Evolutionary conservation across 2,329 filamentous ascomycete species (phyloP), one percentile per base, ranked within the genome.

Genomic region (Paramyrothecium sp.): DNA sequence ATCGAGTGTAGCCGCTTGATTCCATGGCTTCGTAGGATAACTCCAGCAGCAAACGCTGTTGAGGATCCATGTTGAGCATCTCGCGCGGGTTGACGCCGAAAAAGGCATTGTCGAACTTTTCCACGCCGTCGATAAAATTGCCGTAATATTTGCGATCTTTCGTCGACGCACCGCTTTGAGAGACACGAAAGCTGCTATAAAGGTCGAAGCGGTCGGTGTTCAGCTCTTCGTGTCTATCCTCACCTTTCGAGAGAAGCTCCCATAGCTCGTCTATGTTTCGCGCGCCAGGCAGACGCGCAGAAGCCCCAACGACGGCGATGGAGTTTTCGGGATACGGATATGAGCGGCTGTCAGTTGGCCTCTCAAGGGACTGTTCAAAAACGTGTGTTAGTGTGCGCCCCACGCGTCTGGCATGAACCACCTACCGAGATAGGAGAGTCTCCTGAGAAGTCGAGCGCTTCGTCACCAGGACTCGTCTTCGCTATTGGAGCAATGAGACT

Each of bases 21-120:
- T 69, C 67, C 10, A 67, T 23, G 2, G 65, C 65, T 48, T 78
- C 74, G 47, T 74, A 76, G 2, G 72, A 67, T 0, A 66, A 65
- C 51, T 76, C 72, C 0, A 74, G 61, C 8, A 70, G 55, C 2
- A 69, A 38, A 0, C 71, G 65, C 26, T 73, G 71, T 56, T 73
- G 70, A 3, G 71, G 71, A 54, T 74, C 72, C 56, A 73, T 68
- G 2, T 65, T 59, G 2, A 62, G 59, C 1, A 65, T 68, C 51
- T 73, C 71, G 1, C 55, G 56, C 0, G 65, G 56, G 10, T 48
- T 63, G 47, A 71, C 63, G 22, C 58, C 57, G 60, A 73, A 74
- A 52, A 73, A 72, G 1, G 55, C 20, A 7, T 59, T 48, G 60
- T 74, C 70, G 7, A 67, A 65, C 2, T 17, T 34, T 4, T 56